These are phyloP conservation scores for Puccinia hordei DNA, from an alignment of 1,284 basidiomycete species.

Conservation along the genomic window DNA sequence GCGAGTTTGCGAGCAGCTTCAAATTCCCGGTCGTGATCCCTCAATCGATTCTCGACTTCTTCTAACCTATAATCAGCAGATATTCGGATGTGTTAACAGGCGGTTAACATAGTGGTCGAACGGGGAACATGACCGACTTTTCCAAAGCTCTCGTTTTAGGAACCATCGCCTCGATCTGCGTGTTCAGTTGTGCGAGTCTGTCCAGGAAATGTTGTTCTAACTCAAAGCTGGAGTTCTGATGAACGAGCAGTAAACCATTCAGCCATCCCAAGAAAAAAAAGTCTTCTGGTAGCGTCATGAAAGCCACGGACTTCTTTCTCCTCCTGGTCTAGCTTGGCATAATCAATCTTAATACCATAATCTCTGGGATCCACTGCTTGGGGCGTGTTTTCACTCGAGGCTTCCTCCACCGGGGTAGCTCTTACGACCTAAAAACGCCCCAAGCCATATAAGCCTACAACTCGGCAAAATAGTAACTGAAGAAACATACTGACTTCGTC, in stretches of 20 bases:
- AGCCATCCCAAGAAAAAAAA: neutral
- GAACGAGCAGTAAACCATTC: neutral
- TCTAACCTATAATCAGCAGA: slow-evolving; percentile 68
- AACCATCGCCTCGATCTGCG: slow-evolving; percentile 89
- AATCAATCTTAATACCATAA: slow-evolving; percentile 89
- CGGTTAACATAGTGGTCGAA: neutral
- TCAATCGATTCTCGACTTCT: slow-evolving; percentile 74
- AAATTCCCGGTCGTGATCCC: slow-evolving; percentile 65
- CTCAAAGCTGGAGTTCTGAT: slow-evolving; percentile 70
- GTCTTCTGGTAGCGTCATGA: neutral
- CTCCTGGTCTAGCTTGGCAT: slow-evolving; percentile 73
- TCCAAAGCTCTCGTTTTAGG: slow-evolving; percentile 97
- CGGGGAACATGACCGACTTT: slow-evolving; percentile 62
- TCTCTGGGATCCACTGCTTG: slow-evolving; percentile 72
- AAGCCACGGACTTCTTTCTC: slow-evolving; percentile 69
- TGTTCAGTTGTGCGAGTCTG: slow-evolving; percentile 71
- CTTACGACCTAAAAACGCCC: slow-evolving; percentile 9
- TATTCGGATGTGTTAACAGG: neutral
- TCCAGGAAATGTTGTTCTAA: slow-evolving; percentile 74
- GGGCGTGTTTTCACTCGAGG: slow-evolving; percentile 71
- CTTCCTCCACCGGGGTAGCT: slow-evolving; percentile 68
- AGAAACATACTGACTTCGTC: slow-evolving; percentile 71
- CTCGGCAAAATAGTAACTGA: neutral
- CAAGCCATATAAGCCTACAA: slow-evolving; percentile 53
- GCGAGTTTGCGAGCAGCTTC: slow-evolving; percentile 72